Base-by-base conservation (phyloP, 306 rosid species). In the Prunus padus region DNA sequence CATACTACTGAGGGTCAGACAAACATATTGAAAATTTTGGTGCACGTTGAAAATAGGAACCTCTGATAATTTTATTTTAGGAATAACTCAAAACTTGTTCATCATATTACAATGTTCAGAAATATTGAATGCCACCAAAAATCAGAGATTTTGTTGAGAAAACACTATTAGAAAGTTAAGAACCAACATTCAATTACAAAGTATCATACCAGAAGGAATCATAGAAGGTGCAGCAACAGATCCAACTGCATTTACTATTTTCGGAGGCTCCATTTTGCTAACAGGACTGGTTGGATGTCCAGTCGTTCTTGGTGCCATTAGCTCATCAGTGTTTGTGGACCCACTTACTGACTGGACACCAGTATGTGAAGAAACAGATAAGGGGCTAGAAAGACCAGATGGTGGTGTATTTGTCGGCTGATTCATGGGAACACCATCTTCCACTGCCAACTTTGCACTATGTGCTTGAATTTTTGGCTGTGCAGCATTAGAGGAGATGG, bases 301-400 rank as follows among this genome's bases (percentile, higher is more conserved):
- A 1, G 79, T 63, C 22, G 86, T 77, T 84, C 90, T 93, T 54
- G 84, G 88, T 11, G 83, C 88, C 76, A 80, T 78, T 65, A 79
- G 77, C 54, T 94, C 98, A 81, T 88, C 97, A n/a, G 91, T 83
- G 86, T 90, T 84, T 16, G 89, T 87, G 69, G 97, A 94, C 51
- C 96, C 96, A 64, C 94, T 86, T 62, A 84, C 89, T 5, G 98
- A 91, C 67, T 84, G 98, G 78, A 84, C 64, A 37, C 91, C 92
- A 1, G 82, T 61, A 57, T 86, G 91, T 6, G 97, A 93, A 67
- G 98, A 93, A 73, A 91, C 89, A 42, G 97, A 93, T 60, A 91
- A 65, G 47, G 97, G 97, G 77, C 93, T 91, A 42, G 96, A 78
- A 75, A 80, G 82, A 63, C 88, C 84, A 65, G 93, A 74, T 66